Evolutionary conservation across 2,329 filamentous ascomycete species (phyloP).

Genomic region (Shiraia bambusicola): DNA sequence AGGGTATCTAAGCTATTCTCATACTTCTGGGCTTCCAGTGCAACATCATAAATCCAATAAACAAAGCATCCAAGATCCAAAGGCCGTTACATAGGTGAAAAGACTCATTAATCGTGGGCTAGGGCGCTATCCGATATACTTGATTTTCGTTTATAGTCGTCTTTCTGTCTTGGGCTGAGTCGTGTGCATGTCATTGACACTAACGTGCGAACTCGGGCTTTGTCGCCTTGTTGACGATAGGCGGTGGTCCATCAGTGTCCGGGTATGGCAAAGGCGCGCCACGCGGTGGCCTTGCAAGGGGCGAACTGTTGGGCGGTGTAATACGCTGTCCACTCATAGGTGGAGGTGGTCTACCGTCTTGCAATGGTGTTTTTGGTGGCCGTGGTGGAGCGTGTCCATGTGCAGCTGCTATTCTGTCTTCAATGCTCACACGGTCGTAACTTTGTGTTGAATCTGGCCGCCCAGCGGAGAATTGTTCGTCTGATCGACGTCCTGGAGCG

Average conservation of each 20-base stretch:
- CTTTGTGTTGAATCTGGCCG: constrained; percentile 25
- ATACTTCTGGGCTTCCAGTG: neutral
- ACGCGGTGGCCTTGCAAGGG: constrained; percentile 34
- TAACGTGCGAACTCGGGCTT: constrained; percentile 67
- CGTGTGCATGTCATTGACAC: neutral
- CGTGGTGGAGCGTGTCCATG: constrained; percentile 35
- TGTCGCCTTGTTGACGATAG: constrained; percentile 78
- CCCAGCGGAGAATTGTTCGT: constrained; percentile 30
- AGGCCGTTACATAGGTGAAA: too few relatives aligned
- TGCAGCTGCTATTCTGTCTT: constrained; percentile 18
- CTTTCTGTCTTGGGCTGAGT: neutral
- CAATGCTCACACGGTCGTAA: constrained; percentile 31
- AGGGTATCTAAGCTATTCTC: constrained; percentile 20
- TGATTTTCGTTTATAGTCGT: neutral
- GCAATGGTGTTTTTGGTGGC: constrained; percentile 46
- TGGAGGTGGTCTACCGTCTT: constrained; percentile 22
- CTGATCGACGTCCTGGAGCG: constrained; percentile 44
- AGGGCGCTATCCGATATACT: neutral
- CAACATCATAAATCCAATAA: neutral
- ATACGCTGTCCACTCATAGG: constrained; percentile 18
- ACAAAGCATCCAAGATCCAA: neutral
- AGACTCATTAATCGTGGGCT: constrained; percentile 1
- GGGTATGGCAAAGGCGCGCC: constrained; percentile 70
- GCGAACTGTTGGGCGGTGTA: constrained; percentile 28
- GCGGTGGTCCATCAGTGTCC: constrained; percentile 75